phyloP scores from a whole-genome alignment of 495 filamentous ascomycete genomes.

The Cercophora sp. region DNA sequence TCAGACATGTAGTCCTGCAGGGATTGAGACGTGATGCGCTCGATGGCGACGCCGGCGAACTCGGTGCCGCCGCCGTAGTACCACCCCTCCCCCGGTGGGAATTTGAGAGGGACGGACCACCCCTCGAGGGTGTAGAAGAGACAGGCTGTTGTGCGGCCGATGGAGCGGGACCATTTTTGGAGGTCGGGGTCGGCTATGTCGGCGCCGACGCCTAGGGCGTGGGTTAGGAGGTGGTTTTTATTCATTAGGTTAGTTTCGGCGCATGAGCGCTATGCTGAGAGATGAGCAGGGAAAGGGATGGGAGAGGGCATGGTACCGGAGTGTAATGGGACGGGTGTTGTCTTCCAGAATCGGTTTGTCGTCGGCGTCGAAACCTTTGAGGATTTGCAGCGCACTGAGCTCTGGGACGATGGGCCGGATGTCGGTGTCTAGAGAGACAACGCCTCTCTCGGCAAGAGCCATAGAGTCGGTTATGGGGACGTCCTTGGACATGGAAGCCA shows the following conservation, averaged over 20 bases:
- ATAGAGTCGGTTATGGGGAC: slow-evolving; percentile 20
- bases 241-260: not conserved
- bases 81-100: slow-evolving; percentile 20
- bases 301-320: slow-evolving; percentile 14
- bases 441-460: slow-evolving; percentile 24
- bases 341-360: slow-evolving; percentile 24
- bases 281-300: not conserved
- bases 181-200: slow-evolving; percentile 18
- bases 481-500: slow-evolving; percentile 28
- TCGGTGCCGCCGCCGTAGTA: slow-evolving; percentile 19
- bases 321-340: slow-evolving; percentile 23
- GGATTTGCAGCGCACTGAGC: slow-evolving; percentile 18
- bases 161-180: slow-evolving; percentile 9
- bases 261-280: not conserved
- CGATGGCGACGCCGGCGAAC: slow-evolving; percentile 17
- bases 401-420: slow-evolving; percentile 22
- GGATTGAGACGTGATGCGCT: not conserved
- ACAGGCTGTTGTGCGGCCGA: slow-evolving; percentile 14
- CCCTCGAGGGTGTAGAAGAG: slow-evolving; percentile 14
- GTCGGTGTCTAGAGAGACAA: slow-evolving; percentile 22
- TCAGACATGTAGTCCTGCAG: not conserved
- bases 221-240: slow-evolving; percentile 27
- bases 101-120: slow-evolving; percentile 18
- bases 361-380: slow-evolving; percentile 19
- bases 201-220: slow-evolving; percentile 26